Conservation (phyloP, 2,329 filamentous ascomycete genomes). For the Teratosphaeria gauchensis region DNA sequence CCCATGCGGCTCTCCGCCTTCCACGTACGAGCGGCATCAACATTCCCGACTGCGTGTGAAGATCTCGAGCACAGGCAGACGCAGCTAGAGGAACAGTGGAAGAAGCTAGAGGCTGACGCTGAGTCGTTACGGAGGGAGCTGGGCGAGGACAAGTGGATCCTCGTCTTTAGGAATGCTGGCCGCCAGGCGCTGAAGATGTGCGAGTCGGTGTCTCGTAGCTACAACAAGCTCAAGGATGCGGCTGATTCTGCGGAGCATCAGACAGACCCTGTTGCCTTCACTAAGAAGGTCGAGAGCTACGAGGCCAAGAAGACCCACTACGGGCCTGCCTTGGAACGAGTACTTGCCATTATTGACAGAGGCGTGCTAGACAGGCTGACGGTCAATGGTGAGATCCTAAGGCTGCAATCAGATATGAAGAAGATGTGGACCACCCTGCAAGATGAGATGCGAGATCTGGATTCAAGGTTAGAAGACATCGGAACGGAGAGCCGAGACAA, state of each 20-base stretch:
- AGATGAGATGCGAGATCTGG: slow-evolving; percentile 66
- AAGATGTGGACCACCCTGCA: slow-evolving; percentile 71
- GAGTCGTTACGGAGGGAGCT: slow-evolving; percentile 82
- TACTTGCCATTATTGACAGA: slow-evolving; percentile 85
- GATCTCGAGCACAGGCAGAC: slow-evolving; percentile 70
- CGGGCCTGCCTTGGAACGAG: slow-evolving; percentile 81
- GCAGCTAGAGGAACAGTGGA: slow-evolving; percentile 74
- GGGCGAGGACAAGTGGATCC: slow-evolving; percentile 90
- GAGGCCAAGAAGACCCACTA: slow-evolving; percentile 94
- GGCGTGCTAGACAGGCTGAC: slow-evolving; percentile 93
- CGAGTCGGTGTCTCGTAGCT: slow-evolving; percentile 82
- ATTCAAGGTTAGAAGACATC: slow-evolving; percentile 64
- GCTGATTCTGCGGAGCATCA: slow-evolving; percentile 66
- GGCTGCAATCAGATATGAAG: slow-evolving; percentile 76
- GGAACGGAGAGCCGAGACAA: slow-evolving; percentile 47
- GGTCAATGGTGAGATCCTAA: slow-evolving; percentile 88
- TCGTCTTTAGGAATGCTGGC: slow-evolving; percentile 88
- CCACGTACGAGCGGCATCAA: slow-evolving; percentile 60
- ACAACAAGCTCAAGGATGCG: slow-evolving; percentile 69
- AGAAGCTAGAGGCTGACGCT: slow-evolving; percentile 79
- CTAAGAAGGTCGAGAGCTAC: slow-evolving; percentile 83
- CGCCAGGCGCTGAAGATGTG: slow-evolving; percentile 93
- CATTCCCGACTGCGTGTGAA: slow-evolving; percentile 84
- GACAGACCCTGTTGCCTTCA: slow-evolving; percentile 58
- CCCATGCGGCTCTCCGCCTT: slow-evolving; percentile 91